phyloP scores from a whole-genome alignment of 768 basidiomycete species.

The Suillus ampliporus region DNA sequence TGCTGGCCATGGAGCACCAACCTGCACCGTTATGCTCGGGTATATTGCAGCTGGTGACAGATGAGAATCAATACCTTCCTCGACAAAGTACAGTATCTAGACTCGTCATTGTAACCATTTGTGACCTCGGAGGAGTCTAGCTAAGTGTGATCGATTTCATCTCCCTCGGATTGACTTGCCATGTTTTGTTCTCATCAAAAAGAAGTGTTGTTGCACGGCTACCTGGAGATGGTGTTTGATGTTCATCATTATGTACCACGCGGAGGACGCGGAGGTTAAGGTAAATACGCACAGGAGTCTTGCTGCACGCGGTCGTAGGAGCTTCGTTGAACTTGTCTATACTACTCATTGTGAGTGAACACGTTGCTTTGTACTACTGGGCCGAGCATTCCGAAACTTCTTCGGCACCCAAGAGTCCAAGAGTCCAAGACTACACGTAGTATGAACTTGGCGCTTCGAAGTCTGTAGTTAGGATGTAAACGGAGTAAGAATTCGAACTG shows the following conservation, averaged over 20 bases:
- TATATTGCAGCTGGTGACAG: no score
- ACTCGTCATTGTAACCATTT: no score
- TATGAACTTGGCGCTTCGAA: conserved; percentile 1
- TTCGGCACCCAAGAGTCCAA: not conserved
- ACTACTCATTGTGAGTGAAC: not conserved
- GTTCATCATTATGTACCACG: conserved; percentile 1
- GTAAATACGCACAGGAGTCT: not conserved
- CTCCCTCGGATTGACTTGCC: no score
- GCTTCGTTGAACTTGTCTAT: no score
- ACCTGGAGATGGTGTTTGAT: conserved; percentile 4
- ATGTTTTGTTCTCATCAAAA: no score
- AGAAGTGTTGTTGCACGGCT: not conserved
- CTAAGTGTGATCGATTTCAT: no score
- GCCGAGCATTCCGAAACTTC: no score
- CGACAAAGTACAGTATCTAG: no score
- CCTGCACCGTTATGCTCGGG: no score
- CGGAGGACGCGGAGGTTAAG: not conserved
- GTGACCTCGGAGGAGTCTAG: no score
- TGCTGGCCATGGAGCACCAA: not conserved
- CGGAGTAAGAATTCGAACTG: not conserved
- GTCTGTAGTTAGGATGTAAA: not conserved
- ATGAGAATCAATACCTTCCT: no score
- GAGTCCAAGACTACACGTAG: conserved; percentile 7
- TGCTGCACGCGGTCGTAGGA: not conserved
- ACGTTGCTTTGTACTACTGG: not conserved